These are phyloP conservation scores for Fremontodendron californicum DNA, from an alignment of 345 rosid species.

Conservation along the genomic window DNA sequence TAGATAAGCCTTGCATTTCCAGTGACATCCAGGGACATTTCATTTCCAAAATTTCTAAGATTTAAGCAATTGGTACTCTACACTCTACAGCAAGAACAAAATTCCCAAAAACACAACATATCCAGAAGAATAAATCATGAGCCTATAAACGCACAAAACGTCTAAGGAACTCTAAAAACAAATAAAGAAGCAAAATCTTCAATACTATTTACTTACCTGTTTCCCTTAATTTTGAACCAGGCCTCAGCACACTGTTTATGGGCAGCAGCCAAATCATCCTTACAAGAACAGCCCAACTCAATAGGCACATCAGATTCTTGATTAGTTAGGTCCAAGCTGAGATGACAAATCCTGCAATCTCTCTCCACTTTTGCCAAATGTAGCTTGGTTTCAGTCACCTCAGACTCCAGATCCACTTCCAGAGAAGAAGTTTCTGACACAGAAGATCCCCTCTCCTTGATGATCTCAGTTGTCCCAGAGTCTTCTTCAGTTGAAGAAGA, in stretches of 20 bases:
- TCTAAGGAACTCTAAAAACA: not conserved
- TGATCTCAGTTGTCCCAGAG: slow-evolving; percentile 33
- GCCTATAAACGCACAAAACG: not conserved
- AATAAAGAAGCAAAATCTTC: not conserved
- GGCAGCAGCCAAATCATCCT: slow-evolving; percentile 83
- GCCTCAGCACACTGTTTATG: slow-evolving; percentile 87
- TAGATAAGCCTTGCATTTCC: not conserved
- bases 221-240: slow-evolving; percentile 88
- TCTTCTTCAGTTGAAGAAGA: slow-evolving; percentile 19
- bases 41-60: not conserved
- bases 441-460: slow-evolving; percentile 51
- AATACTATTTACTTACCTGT: slow-evolving; percentile 46
- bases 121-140: not conserved
- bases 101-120: not conserved
- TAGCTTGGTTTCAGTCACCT: slow-evolving; percentile 28
- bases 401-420: slow-evolving; percentile 58
- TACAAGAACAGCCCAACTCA: slow-evolving; percentile 86
- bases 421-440: slow-evolving; percentile 43
- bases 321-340: slow-evolving; percentile 56
- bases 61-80: not conserved
- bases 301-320: slow-evolving; percentile 61
- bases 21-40: slow-evolving; percentile 2
- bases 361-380: slow-evolving; percentile 47
- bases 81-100: not conserved
- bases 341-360: slow-evolving; percentile 88